Evolutionary conservation across 495 filamentous ascomycete genomes (phyloP).

Genomic region (Diplogelasinospora grovesii): DNA sequence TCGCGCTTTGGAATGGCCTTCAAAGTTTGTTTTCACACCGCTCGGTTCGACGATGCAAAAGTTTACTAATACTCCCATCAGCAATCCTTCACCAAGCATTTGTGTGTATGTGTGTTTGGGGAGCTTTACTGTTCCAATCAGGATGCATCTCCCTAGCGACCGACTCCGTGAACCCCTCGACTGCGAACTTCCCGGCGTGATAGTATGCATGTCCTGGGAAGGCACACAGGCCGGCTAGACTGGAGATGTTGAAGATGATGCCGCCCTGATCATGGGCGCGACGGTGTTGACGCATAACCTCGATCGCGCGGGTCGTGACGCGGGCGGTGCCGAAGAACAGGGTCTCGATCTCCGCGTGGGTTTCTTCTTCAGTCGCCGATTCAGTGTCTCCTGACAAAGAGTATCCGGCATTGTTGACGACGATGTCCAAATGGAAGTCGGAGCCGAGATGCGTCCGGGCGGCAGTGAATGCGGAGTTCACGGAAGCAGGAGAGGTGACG

Average conservation of each 20-base stretch:
- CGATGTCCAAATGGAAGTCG: constrained; percentile 36
- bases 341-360: constrained; percentile 41
- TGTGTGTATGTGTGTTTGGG: background rate
- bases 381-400: constrained; percentile 42
- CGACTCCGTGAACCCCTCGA: constrained; percentile 51
- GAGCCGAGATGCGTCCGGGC: constrained; percentile 33
- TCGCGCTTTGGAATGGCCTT: constrained; percentile 19
- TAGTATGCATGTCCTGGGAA: constrained; percentile 46
- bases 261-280: too few relatives aligned
- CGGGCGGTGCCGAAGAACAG: constrained; percentile 49
- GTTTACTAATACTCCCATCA: constrained; percentile 21
- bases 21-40: constrained; percentile 45
- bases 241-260: constrained; percentile 47
- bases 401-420: constrained; percentile 54
- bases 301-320: constrained; percentile 36
- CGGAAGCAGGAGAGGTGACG: constrained; percentile 32
- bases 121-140: constrained; percentile 35
- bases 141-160: constrained; percentile 44
- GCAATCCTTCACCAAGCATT: background rate
- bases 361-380: constrained; percentile 32
- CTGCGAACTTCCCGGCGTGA: constrained; percentile 49
- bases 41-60: constrained; percentile 45
- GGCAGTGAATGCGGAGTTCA: constrained; percentile 34
- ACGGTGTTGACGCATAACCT: constrained; percentile 38
- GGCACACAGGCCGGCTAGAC: constrained; percentile 42